Base-by-base conservation (phyloP, 345 rosid species). In the Sisymbrium irio region DNA sequence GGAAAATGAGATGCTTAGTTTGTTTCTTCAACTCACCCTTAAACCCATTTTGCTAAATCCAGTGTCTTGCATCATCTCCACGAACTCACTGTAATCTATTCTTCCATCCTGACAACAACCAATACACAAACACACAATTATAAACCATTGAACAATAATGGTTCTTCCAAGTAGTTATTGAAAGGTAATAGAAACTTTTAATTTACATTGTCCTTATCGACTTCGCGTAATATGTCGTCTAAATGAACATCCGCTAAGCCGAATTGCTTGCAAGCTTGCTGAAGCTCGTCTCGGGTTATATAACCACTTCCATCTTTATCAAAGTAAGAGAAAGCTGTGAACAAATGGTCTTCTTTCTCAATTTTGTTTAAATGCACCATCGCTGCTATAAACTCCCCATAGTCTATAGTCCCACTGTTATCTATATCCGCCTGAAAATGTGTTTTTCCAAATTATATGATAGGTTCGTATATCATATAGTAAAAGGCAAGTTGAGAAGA, bases 231-330 rank as follows among this genome's bases (percentile, higher is more conserved):
- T 39, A 89, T 70, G 54, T 94, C 96, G 46, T 84, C 98, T 57
- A 94, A 62, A 59, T 82, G 85, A 39, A 73, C 80, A 63, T 87
- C 88, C 5, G 72, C 85, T 54, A 89, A 77, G 28, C 98, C 98
- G 22, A 85, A 89, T 74, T 89, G 86, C 30, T 83, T 77, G 62
- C 98, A 94, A 60, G 87, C 98, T 77, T 80, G 85, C 70, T 91
- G 88, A 35, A 94, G 96, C 79, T 94, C 98, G 37, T 94, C 97
- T 67, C 72, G 62, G 6, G 98, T 94, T 63, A 94, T 94, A 82
- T 84, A 91, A 14, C 98, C 97, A 66, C 98, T 94, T 42, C 96
- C 96, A 65, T 91, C 98, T 71, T 85, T 82, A 80, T 94, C 98
- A 20, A 94, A 94, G 73, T 89, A 94, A 45, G 90, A 83, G 83